Evolutionary conservation across 805 yeast species (phyloP).

Genomic region (Kockiozyma suomiensis): DNA sequence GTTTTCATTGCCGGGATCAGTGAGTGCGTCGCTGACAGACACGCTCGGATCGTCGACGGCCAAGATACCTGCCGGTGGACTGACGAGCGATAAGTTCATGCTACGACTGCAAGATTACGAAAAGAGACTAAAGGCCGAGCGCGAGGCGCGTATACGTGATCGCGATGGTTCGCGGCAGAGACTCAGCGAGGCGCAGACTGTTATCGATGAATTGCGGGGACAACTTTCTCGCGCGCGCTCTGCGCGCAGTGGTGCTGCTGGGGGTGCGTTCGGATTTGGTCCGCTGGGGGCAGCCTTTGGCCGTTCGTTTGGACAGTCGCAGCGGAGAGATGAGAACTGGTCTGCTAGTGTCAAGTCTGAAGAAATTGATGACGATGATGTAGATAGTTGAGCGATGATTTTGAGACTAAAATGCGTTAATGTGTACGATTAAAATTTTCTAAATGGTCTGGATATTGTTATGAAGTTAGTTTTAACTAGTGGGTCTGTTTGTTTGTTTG

Average conservation of each 20-base stretch:
- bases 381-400: neutral
- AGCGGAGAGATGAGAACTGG: neutral
- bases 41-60: conserved; percentile 19
- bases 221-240: conserved; percentile 3
- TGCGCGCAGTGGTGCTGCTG: neutral
- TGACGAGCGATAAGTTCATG: conserved; percentile 26
- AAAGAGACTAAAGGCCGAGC: conserved; percentile 35
- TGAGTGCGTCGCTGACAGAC: neutral
- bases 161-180: conserved; percentile 36
- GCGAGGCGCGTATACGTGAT: conserved; percentile 36
- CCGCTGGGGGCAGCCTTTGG: conserved; percentile 15
- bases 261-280: conserved; percentile 5
- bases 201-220: neutral
- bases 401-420: neutral
- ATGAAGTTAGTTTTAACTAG: too few species aligned
- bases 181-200: conserved; percentile 26
- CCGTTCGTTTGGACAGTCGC: too few species aligned
- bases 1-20: neutral
- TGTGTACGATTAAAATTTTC: neutral
- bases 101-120: conserved; percentile 35
- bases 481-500: too few species aligned
- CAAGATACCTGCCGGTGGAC: conserved; percentile 6
- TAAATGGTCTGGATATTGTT: neutral
- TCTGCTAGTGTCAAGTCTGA: neutral
- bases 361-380: conserved; percentile 19